Conservation (phyloP, 192 early-diverging fungal genomes). For the Backusella macrospora region DNA sequence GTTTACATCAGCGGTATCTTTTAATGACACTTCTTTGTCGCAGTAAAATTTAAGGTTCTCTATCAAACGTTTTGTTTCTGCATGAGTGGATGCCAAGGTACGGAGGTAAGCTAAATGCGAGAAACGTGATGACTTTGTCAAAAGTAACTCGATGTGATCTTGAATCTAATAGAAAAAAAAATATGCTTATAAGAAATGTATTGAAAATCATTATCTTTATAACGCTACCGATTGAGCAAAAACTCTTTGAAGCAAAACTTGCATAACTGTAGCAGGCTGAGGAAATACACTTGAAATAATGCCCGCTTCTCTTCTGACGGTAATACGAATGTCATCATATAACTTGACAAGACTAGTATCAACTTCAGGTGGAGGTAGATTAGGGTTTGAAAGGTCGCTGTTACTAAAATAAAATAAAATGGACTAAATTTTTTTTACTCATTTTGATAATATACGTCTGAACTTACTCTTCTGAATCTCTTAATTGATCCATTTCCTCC, state of each 20-base stretch:
- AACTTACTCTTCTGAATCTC: slow-evolving; percentile 41
- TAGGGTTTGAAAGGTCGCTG: slow-evolving; percentile 53
- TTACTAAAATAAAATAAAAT: slow-evolving; percentile 28
- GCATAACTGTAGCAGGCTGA: slow-evolving; percentile 86
- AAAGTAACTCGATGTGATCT: slow-evolving; percentile 81
- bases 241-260: slow-evolving; percentile 90
- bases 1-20: slow-evolving; percentile 42
- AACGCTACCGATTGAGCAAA: slow-evolving; percentile 89
- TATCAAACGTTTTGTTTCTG: slow-evolving; percentile 72
- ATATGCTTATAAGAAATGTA: neutral
- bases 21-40: slow-evolving; percentile 54
- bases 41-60: slow-evolving; percentile 77
- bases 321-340: slow-evolving; percentile 83
- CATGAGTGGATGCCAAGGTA: slow-evolving; percentile 70
- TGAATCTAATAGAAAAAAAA: slow-evolving; percentile 65
- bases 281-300: slow-evolving; percentile 95
- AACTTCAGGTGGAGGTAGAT: slow-evolving; percentile 59
- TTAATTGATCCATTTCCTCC: slow-evolving; percentile 53
- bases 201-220: neutral
- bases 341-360: slow-evolving; percentile 74
- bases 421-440: neutral
- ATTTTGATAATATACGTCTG: neutral
- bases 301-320: slow-evolving; percentile 85
- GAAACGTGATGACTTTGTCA: slow-evolving; percentile 67
- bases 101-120: slow-evolving; percentile 84